phyloP scores from a whole-genome alignment of 169 alveolate genomes.

The Theileria equi region DNA sequence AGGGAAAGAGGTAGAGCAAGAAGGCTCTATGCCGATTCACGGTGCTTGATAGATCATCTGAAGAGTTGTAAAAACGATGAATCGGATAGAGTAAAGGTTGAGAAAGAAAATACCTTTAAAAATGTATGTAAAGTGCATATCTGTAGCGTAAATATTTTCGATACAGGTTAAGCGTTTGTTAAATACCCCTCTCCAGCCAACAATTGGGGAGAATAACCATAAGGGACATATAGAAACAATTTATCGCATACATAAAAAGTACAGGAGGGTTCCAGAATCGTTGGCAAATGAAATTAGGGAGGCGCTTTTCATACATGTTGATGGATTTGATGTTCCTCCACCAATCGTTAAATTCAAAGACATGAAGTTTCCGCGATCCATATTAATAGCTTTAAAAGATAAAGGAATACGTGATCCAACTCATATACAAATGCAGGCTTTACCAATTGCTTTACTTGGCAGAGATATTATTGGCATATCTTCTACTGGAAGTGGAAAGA shows the following conservation, averaged over 20 bases:
- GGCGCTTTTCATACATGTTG: constrained; percentile 78
- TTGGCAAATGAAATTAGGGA: constrained; percentile 66
- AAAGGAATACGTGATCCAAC: constrained; percentile 88
- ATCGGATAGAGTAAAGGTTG: not conserved
- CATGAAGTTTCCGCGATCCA: constrained; percentile 87
- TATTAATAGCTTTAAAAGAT: constrained; percentile 79
- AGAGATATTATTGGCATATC: constrained; percentile 92
- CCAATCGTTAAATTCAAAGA: constrained; percentile 87
- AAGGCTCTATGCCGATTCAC: constrained; percentile 8
- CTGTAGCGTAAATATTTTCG: not conserved
- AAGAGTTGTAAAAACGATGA: not conserved
- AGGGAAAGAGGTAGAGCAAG: constrained; percentile 7
- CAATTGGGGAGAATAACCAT: not conserved
- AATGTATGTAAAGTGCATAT: constrained; percentile 12
- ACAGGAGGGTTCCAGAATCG: constrained; percentile 42
- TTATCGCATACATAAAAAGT: constrained; percentile 63
- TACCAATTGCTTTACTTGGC: constrained; percentile 84
- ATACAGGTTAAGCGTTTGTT: constrained; percentile 4
- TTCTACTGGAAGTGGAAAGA: constrained; percentile 91
- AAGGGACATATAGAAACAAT: constrained; percentile 1
- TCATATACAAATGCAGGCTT: constrained; percentile 91
- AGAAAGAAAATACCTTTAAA: not conserved
- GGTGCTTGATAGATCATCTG: not conserved
- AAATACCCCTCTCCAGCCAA: not conserved
- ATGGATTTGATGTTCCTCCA: constrained; percentile 89